Evolutionary conservation across 805 yeast genomes (phyloP), one percentile per base, ranked within the genome.

Genomic region (Zygoascus biomembranicola): DNA sequence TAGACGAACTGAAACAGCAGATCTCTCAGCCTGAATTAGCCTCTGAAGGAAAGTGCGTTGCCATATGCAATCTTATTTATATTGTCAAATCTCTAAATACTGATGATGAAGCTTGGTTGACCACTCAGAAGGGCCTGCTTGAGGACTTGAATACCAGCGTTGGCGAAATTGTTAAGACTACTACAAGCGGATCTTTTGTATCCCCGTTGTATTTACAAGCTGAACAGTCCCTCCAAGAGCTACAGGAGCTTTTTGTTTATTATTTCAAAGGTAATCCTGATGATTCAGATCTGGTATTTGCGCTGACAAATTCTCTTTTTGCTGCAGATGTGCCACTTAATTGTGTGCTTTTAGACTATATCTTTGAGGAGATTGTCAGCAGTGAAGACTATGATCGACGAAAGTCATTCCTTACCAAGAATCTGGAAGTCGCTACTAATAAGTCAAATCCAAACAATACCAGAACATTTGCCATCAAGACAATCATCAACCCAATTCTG

Each of bases 41-140:
- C 6, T 26, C 49, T 32, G 49, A 46, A 46, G 26, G 20, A 8
- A 81, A 79, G 61, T 79, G 83, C 48, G 71, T 78, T 6, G 85
- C 83, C 58, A 80, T 87, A 63, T 83, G 90, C 16, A 90, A 90
- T 62, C 71, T 85, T 57, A 75, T 88, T 44, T 90, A 87, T 62
- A 65, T 88, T 52, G 68, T 86, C 23, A 69, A 71, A 19, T 77
- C 89, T 0, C 69, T 88, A 47, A 69, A 76, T 1, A 61, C 69
- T 1, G 70, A 69, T 32, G 74, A 83, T 28, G 52, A 58, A 1
- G 78, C 73, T 1, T 88, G 95, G 95, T 69, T 87, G 49, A 66
- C 66, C 26, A 63, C 67, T 1, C 85, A 84, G 61, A 71, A 70
- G 31, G 77, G 72, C 1, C 53, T 78, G 1, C 63, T 84, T 23